Conservation (phyloP, 192 early-diverging fungal genomes). For the Coemansia sp. region DNA sequence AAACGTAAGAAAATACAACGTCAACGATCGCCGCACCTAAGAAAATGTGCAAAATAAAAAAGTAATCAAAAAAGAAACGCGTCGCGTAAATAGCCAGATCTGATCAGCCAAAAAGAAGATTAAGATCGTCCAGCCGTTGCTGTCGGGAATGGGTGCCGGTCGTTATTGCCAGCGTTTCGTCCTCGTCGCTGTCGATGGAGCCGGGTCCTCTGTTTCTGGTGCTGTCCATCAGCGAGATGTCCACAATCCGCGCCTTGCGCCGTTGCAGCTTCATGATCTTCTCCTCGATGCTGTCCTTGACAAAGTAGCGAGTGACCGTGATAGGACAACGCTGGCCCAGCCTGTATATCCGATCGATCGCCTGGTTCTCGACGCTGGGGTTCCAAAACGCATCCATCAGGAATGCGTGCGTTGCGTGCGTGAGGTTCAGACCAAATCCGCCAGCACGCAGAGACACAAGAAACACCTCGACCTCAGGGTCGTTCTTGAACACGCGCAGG, state of each 20-base stretch:
- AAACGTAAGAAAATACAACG: background rate
- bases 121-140: conserved; percentile 53
- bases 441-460: conserved; percentile 71
- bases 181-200: conserved; percentile 15
- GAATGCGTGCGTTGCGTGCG: conserved; percentile 69
- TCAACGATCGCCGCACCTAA: no score
- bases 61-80: conserved; percentile 4
- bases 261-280: conserved; percentile 79
- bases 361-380: conserved; percentile 73
- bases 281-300: conserved; percentile 79
- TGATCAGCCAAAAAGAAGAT: conserved; percentile 28
- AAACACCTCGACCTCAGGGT: conserved; percentile 61
- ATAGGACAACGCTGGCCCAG: conserved; percentile 71
- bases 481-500: conserved; percentile 63
- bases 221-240: conserved; percentile 56
- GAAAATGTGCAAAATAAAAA: background rate
- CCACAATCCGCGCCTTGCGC: conserved; percentile 65
- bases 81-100: background rate
- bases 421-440: conserved; percentile 74
- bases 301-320: conserved; percentile 66
- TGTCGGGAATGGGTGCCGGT: conserved; percentile 49
- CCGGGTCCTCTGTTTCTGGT: conserved; percentile 35
- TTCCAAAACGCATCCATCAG: conserved; percentile 83
- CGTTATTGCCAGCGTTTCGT: conserved; percentile 25
- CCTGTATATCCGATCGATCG: conserved; percentile 79